phyloP scores from a whole-genome alignment of 441 rosid genomes.

The Erodium texanum region DNA sequence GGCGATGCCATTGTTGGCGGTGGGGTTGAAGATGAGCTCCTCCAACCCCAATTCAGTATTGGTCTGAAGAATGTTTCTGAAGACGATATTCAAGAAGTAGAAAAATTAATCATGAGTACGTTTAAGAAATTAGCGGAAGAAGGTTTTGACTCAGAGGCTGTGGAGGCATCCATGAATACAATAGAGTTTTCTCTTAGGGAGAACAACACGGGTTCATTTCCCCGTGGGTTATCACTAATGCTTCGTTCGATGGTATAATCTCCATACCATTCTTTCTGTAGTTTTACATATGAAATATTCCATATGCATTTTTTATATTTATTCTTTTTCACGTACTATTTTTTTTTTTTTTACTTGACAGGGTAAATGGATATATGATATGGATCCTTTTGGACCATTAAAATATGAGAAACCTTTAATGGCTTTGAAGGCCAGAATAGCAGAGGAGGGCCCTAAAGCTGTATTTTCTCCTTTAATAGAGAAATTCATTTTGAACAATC shows the following conservation, averaged over 20 bases:
- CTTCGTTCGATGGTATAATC: conserved; percentile 65
- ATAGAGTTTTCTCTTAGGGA: conserved; percentile 92
- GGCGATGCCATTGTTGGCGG: conserved; percentile 91
- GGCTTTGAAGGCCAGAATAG: conserved; percentile 68
- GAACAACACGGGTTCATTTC: conserved; percentile 92
- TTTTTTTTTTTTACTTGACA: conserved; percentile 20
- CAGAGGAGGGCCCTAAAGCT: conserved; percentile 74
- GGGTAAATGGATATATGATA: conserved; percentile 93
- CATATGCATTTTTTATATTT: background rate
- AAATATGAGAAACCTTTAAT: conserved; percentile 73
- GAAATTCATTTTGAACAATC: conserved; percentile 61
- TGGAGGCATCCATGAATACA: conserved; percentile 96
- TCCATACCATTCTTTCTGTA: conserved; percentile 3
- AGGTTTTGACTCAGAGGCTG: conserved; percentile 76
- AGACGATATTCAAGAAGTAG: conserved; percentile 64
- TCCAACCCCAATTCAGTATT: conserved; percentile 85
- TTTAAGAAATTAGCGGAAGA: conserved; percentile 63
- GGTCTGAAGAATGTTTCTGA: conserved; percentile 85
- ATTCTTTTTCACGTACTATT: no score
- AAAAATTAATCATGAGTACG: conserved; percentile 59
- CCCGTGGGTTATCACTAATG: conserved; percentile 90
- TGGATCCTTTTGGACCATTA: conserved; percentile 86
- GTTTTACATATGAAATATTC: background rate
- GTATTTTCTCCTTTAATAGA: conserved; percentile 87
- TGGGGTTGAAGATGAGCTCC: conserved; percentile 85